phyloP scores from a whole-genome alignment of 1,284 basidiomycete species.

The Ustilago tritici region DNA sequence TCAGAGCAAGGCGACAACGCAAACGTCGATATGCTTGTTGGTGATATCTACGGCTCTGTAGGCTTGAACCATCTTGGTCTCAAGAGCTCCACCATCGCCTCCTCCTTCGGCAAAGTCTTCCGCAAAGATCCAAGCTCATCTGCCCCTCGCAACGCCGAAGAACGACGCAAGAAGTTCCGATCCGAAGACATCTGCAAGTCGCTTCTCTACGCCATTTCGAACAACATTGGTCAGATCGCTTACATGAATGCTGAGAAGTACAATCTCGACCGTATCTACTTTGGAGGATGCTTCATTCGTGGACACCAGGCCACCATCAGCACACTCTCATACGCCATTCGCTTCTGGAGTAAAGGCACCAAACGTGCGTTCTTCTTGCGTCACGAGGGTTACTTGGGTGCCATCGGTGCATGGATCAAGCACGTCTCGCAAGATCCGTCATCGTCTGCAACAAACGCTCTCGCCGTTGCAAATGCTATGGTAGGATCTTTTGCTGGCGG shows the following conservation, averaged over 20 bases:
- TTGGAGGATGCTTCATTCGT: conserved; percentile 98
- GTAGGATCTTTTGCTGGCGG: conserved; percentile 11
- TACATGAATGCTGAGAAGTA: conserved; percentile 99
- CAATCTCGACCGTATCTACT: conserved; percentile 95
- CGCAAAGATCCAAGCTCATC: conserved; percentile 74
- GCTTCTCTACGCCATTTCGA: conserved; percentile 93
- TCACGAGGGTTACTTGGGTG: conserved; percentile 97
- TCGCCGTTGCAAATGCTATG: conserved; percentile 34
- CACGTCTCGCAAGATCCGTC: conserved; percentile 55
- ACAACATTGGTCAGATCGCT: conserved; percentile 99
- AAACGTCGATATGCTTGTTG: conserved; percentile 97
- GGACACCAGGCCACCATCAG: conserved; percentile 97
- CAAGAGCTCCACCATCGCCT: conserved; percentile 97
- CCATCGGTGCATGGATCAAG: conserved; percentile 69
- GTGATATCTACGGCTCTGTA: conserved; percentile 97
- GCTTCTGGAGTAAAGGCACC: conserved; percentile 99
- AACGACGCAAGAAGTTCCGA: conserved; percentile 78
- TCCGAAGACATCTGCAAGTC: conserved; percentile 91
- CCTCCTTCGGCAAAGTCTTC: conserved; percentile 98
- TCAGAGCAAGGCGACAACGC: conserved; percentile 94
- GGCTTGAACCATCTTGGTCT: conserved; percentile 75
- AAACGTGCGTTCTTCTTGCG: conserved; percentile 96
- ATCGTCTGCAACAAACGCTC: conserved; percentile 16
- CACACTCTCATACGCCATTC: conserved; percentile 97
- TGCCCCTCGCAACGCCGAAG: conserved; percentile 37